These are phyloP conservation scores for Bocquillonia castaneifolia DNA, from an alignment of 441 rosid species.

Conservation along the genomic window DNA sequence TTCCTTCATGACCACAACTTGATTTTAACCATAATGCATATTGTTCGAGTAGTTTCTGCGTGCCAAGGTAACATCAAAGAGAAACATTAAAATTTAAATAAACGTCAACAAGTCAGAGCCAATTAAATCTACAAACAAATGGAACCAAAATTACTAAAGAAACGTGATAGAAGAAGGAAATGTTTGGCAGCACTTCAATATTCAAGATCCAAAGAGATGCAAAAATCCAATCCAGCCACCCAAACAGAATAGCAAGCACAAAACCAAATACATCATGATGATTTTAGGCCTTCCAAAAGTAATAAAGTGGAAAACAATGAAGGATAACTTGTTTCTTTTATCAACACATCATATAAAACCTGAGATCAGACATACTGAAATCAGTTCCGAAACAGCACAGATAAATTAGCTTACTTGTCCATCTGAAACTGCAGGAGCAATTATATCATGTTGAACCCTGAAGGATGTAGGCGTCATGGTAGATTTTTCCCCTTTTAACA, in stretches of 20 bases:
- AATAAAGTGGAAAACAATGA: neutral
- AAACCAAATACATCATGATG: neutral
- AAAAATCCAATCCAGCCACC: neutral
- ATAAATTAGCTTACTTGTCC: conserved; percentile 54
- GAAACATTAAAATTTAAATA: conserved; percentile 5
- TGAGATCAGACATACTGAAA: neutral
- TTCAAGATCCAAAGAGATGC: neutral
- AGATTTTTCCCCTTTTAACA: conserved; percentile 57
- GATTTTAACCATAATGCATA: conserved; percentile 64
- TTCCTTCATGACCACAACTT: conserved; percentile 54
- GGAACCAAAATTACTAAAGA: conserved; percentile 4
- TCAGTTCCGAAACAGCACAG: conserved; percentile 15
- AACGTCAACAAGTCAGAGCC: conserved; percentile 1
- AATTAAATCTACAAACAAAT: conserved; percentile 11
- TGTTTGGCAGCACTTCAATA: neutral
- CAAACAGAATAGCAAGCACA: neutral
- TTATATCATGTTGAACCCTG: conserved; percentile 60
- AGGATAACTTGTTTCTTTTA: neutral
- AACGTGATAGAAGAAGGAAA: conserved; percentile 11
- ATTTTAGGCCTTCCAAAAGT: conserved; percentile 4
- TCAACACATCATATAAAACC: neutral
- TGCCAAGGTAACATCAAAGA: conserved; percentile 22
- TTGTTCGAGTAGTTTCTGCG: conserved; percentile 66
- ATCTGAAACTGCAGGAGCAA: conserved; percentile 68
- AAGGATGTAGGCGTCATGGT: conserved; percentile 45